Evolutionary conservation across 495 filamentous ascomycete species (phyloP), one percentile per base, ranked within the genome.

Genomic region (Daldinia loculata): DNA sequence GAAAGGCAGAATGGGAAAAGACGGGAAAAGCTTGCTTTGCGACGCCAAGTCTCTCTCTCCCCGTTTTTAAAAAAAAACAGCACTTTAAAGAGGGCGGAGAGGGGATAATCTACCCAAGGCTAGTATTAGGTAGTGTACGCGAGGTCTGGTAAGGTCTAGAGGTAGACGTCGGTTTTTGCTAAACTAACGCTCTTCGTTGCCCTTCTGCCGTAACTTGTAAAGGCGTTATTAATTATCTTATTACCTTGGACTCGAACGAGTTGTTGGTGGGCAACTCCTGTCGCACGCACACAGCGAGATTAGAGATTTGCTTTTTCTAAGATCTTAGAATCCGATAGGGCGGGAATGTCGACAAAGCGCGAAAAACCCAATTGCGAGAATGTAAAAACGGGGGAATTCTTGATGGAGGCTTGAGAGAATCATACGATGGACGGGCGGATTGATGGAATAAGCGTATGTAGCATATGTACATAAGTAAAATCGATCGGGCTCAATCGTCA

Each of bases 11-110:
- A 63, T 69, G n/a, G 55, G 39, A 50, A 34, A 56, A 34, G 56
- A 52, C 38, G 51, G 48, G 65, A 66, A 69, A 69, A 72, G 71
- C 71, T 62, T 74, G 71, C 67, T 74, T 67, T 72, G 74, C 69
- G 68, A 76, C 69, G 74, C 74, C 74, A 76, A 74, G 71, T 59
- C 59, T 41, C 15, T n/a, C 56, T 56, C 12, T 8, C 69, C 58
- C 53, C 53, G 53, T 56, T 70, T 45, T 70, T 45, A 58, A 69
- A 58, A 69, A 61, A 43, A 66, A 65, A 14, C 38, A 17, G 24
- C 34, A 56, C 27, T 57, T 64, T 50, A 32, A 32, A 32, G 61
- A 63, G 27, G 55, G 29, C 63, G 36, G 61, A 50, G 58, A 52
- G 60, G 55, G 39, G 63, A 45, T 29, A 27, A n/a, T 60, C 56